phyloP scores from a whole-genome alignment of 768 basidiomycete species.

The Suillus ampliporus region DNA sequence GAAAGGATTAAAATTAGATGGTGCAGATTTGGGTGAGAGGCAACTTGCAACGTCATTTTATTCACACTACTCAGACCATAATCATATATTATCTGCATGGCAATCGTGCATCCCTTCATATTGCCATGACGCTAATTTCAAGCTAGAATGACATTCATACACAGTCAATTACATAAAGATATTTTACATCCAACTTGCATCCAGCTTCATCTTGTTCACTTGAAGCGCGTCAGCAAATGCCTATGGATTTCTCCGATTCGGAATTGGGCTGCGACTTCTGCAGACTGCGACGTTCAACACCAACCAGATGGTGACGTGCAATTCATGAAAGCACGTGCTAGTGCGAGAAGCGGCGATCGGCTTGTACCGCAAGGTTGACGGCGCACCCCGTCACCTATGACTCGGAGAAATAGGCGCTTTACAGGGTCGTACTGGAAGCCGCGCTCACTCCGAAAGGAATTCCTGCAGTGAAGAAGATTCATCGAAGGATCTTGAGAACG shows the following conservation, averaged over 20 bases:
- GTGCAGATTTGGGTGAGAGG: neutral
- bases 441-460: neutral
- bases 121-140: constrained; percentile 1
- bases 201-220: neutral
- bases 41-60: neutral
- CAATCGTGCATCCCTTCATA: neutral
- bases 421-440: neutral
- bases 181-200: neutral
- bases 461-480: neutral
- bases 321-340: neutral
- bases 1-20: constrained; percentile 1
- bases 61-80: constrained; percentile 8
- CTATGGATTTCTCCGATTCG: neutral
- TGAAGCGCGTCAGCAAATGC: neutral
- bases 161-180: neutral
- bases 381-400: neutral
- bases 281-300: neutral
- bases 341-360: neutral
- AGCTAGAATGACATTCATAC: neutral
- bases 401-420: neutral
- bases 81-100: neutral
- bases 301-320: neutral
- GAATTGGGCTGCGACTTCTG: no score
- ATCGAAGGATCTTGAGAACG: neutral
- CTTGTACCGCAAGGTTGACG: neutral